phyloP scores from a whole-genome alignment of 2,329 filamentous ascomycete species.

The Fusarium continuum region DNA sequence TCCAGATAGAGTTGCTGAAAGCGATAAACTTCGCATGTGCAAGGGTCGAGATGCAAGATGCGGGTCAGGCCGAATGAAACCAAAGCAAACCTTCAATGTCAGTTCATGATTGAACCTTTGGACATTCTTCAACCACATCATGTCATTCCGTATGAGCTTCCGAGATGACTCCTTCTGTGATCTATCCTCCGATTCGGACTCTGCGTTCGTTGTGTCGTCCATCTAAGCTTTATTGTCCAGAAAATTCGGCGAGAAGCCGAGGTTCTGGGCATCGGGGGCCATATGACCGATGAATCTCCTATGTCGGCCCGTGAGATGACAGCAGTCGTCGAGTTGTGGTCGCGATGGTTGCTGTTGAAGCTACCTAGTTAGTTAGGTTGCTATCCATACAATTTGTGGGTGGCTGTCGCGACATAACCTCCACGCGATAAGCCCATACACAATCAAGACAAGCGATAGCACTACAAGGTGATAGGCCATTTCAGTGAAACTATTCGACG shows the following conservation, averaged over 20 bases:
- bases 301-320: not conserved
- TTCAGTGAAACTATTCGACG: not conserved
- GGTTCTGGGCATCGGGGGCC: slow-evolving; percentile 13
- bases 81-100: too few species aligned
- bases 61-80: not conserved
- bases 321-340: not conserved
- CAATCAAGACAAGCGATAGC: not conserved
- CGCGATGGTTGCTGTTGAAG: not conserved
- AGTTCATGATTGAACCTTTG: slow-evolving; percentile 1
- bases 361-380: too few species aligned
- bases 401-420: not conserved
- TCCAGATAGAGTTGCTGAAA: not conserved
- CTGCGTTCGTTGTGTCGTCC: not conserved
- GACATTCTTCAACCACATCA: not conserved
- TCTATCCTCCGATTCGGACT: slow-evolving; percentile 15
- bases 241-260: slow-evolving; percentile 28
- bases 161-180: not conserved
- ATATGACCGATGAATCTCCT: slow-evolving; percentile 14
- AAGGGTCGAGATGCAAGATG: not conserved
- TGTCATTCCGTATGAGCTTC: slow-evolving; percentile 1
- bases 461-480: not conserved
- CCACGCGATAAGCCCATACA: not conserved
- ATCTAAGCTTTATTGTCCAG: not conserved
- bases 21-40: not conserved
- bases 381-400: not conserved